phyloP scores from a whole-genome alignment of 306 rosid genomes.

The Fragaria vesca region DNA sequence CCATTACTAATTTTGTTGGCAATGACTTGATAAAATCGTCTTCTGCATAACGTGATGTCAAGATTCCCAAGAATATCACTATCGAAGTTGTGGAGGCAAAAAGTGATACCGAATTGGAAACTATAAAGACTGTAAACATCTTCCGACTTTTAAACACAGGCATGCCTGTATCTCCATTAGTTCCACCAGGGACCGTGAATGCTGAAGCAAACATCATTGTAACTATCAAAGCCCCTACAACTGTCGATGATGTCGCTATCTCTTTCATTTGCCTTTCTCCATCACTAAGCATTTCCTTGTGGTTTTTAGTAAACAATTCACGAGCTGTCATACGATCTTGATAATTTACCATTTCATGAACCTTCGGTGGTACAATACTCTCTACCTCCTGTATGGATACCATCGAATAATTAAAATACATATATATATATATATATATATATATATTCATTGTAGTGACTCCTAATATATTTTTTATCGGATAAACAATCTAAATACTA shows the following conservation, averaged over 20 bases:
- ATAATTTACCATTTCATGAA: background rate
- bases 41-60: background rate
- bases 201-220: background rate
- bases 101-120: background rate
- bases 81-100: background rate
- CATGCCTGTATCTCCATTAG: background rate
- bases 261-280: background rate
- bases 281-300: background rate
- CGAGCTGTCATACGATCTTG: background rate
- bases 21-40: background rate
- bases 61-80: background rate
- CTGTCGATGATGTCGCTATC: background rate
- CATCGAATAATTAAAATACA: too few species aligned
- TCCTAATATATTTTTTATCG: too few species aligned
- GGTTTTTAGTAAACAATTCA: background rate
- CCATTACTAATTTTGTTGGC: background rate
- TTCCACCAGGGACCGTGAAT: background rate
- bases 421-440: too few species aligned
- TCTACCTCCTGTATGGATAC: background rate
- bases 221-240: background rate
- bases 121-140: background rate
- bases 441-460: too few species aligned
- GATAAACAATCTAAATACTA: too few species aligned
- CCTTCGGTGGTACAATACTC: background rate
- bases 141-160: background rate